A percentile compares a stretch with the other conserved stretches of the same genome.
Conservation (phyloP, 305 asterid genomes). For the Fraxinus sp. region DNA sequence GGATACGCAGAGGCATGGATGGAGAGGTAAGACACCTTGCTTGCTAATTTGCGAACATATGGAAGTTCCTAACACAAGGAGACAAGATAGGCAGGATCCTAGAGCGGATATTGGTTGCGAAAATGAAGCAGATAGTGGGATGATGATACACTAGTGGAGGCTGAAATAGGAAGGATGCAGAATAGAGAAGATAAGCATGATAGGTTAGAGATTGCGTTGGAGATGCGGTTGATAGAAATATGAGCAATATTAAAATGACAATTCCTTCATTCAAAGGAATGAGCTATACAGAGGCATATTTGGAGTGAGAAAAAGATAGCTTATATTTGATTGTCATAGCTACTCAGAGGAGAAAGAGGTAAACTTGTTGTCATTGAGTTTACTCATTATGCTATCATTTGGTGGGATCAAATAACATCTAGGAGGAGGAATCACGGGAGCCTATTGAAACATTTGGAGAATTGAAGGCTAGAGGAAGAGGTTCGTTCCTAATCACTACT, state of each 20-base stretch:
- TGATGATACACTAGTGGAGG: not conserved
- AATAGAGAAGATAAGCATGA: not conserved
- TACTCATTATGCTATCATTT: not conserved
- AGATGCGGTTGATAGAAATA: not conserved
- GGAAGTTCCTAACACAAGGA: not conserved
- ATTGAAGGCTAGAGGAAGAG: not conserved
- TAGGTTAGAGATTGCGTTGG: not conserved
- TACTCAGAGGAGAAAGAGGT: too few relatives aligned
- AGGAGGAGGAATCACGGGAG: not conserved
- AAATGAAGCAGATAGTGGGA: too few relatives aligned
- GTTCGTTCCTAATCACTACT: not conserved
- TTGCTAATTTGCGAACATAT: not conserved
- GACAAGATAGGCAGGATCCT: not conserved
- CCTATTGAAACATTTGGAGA: not conserved
- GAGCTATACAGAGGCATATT: not conserved
- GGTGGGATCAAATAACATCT: not conserved
- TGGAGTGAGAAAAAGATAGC: not conserved
- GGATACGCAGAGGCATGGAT: not conserved
- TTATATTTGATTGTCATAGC: not conserved
- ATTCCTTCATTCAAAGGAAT: not conserved
- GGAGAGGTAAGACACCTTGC: not conserved
- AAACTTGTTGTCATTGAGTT: too few relatives aligned
- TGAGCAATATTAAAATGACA: not conserved
- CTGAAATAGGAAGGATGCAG: not conserved
- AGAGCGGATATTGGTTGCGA: not conserved